Conservation (phyloP, 352 stramenopile genomes). For the Thraustochytrium striatum region DNA sequence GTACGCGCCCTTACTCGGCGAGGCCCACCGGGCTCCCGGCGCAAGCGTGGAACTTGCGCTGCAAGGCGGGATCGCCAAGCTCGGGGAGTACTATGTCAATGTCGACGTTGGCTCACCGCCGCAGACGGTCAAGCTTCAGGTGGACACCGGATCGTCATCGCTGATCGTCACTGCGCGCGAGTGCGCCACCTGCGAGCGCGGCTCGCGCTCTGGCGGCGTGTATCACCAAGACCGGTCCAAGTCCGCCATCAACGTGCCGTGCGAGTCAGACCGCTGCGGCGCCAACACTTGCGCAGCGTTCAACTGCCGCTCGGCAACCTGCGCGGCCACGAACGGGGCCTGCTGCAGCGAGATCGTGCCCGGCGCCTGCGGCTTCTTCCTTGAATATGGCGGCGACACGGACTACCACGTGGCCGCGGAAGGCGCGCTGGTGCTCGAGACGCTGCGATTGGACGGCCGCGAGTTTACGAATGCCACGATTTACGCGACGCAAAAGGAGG, state of each 20-base stretch:
- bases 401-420: conserved; percentile 38
- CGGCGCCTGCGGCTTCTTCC: conserved; percentile 13
- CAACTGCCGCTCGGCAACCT: not conserved
- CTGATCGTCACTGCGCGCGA: conserved; percentile 1
- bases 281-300: conserved; percentile 8
- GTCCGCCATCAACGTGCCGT: not conserved
- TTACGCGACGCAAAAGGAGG: conserved; percentile 1
- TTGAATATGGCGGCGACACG: conserved; percentile 30
- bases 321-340: not conserved
- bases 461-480: not conserved
- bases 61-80: conserved; percentile 34
- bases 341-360: conserved; percentile 15
- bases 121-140: conserved; percentile 5
- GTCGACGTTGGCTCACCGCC: not conserved
- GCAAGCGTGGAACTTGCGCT: conserved; percentile 15
- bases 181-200: not conserved
- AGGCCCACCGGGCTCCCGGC: too few relatives aligned
- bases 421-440: not conserved
- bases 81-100: conserved; percentile 27
- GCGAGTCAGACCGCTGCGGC: not conserved
- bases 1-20: too few relatives aligned
- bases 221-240: not conserved
- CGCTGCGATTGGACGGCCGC: not conserved
- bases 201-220: not conserved
- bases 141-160: conserved; percentile 28